These are phyloP conservation scores for Talaromyces sp. DNA, from an alignment of 2,329 filamentous ascomycete genomes.

Conservation along the genomic window DNA sequence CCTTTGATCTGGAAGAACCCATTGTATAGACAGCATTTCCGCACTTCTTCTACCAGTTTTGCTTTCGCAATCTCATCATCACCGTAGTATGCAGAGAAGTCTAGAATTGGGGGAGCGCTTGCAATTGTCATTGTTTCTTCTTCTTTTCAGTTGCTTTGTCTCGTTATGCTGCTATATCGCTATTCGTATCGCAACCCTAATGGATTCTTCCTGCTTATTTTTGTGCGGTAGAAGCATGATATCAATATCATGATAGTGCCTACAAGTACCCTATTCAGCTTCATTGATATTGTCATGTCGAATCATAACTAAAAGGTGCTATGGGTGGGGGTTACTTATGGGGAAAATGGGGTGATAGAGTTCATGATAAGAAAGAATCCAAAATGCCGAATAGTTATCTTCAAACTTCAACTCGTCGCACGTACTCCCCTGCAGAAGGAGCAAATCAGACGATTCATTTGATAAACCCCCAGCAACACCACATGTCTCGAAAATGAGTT, in stretches of 20 bases:
- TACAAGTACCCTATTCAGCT: not conserved
- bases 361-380: not conserved
- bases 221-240: not conserved
- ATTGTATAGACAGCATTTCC: not conserved
- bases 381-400: not conserved
- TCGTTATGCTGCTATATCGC: not conserved
- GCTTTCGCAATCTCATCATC: not conserved
- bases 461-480: not conserved
- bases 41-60: not conserved
- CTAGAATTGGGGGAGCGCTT: not conserved
- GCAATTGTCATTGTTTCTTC: not conserved
- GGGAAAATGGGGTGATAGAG: not conserved
- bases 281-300: not conserved
- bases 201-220: not conserved
- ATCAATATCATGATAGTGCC: not conserved
- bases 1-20: not conserved
- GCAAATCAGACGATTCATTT: not conserved
- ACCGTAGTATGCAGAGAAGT: not conserved
- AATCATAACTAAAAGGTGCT: not conserved
- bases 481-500: not conserved
- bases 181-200: not conserved
- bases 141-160: not conserved
- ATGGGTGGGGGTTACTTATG: not conserved
- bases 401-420: not conserved
- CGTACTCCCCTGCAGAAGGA: not conserved